phyloP scores from a whole-genome alignment of 2,329 filamentous ascomycete species.

The Penicillium hordei region DNA sequence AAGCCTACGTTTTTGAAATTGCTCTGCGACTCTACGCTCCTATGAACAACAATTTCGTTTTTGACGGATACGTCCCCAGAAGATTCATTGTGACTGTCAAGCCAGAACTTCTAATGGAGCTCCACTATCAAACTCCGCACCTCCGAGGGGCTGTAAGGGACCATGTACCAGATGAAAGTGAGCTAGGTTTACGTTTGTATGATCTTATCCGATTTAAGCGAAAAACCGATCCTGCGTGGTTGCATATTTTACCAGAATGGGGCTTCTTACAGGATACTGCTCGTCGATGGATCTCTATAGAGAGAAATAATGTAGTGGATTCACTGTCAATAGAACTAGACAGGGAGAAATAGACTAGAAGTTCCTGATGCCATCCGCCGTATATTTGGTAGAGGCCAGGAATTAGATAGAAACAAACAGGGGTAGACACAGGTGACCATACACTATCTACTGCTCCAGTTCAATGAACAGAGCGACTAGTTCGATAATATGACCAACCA shows the following conservation, averaged over 20 bases:
- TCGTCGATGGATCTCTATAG: neutral
- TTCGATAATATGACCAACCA: no score
- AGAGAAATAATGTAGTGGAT: neutral
- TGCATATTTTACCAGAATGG: neutral
- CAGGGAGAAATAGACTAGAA: neutral
- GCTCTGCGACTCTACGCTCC: neutral
- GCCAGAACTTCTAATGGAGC: neutral
- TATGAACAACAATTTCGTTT: neutral
- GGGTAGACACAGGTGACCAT: no score
- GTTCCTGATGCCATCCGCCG: no score
- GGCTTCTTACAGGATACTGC: neutral
- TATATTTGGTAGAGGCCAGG: no score
- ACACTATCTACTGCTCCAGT: no score
- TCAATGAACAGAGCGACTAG: no score
- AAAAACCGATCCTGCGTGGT: neutral
- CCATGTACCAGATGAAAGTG: neutral
- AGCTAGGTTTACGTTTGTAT: neutral
- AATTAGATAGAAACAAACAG: no score
- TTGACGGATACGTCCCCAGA: neutral
- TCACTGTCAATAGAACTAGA: neutral
- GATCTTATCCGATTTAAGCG: neutral
- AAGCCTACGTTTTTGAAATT: neutral
- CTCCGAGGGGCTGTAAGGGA: neutral
- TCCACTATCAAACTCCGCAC: neutral
- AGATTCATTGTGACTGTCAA: neutral